Base-by-base conservation (phyloP, 148 eudicot species). In the Nepenthes gracilis region DNA sequence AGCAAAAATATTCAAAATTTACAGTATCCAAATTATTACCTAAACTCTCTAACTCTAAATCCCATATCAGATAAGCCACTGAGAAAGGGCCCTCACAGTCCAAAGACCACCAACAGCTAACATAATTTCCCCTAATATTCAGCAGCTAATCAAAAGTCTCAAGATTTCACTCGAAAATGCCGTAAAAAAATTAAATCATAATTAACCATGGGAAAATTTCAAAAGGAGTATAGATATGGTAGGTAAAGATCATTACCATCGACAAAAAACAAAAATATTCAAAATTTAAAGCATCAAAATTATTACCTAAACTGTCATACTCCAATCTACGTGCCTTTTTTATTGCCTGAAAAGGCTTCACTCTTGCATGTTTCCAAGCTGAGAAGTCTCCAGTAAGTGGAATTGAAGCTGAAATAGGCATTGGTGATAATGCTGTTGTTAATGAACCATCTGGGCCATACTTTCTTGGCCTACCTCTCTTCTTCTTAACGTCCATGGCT, bases 341-440 rank as follows among this genome's bases (percentile, higher is more conserved):
- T 57, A 74, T 47, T 2, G 81, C 47, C 36, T 71, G 83, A n/a
- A 65, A 67, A 7, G 84, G 80, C 67, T 76, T 63, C n/a, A 65
- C 84, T 60, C 65, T 68, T 48, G 81, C 67, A 12, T 75, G 89
- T 60, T 87, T 87, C 90, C 90, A 91, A 54, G 75, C 81, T n/a
- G 95, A 74, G 64, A 69, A 87, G 33, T 83, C 96, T 36, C 97
- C 90, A 15, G 84, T 60, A 33, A 92, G 77, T 36, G 97, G 96
- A 68, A 88, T 85, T 9, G 98, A 92, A 60, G 98, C 90, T 6
- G 98, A 92, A 59, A 92, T 92, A 4, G 96, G 96, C 93, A 83
- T 83, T 13, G 96, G 97, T 6, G 94, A 88, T 72, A 92, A 69
- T 36, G 98, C 79, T 32, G 62, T 62, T 45, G 69, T 55, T 5